Percentiles rank a stretch among this genome's conserved stretches.
Conservation (phyloP, 371 early-diverging fungal genomes). For the Funneliformis caledonium region DNA sequence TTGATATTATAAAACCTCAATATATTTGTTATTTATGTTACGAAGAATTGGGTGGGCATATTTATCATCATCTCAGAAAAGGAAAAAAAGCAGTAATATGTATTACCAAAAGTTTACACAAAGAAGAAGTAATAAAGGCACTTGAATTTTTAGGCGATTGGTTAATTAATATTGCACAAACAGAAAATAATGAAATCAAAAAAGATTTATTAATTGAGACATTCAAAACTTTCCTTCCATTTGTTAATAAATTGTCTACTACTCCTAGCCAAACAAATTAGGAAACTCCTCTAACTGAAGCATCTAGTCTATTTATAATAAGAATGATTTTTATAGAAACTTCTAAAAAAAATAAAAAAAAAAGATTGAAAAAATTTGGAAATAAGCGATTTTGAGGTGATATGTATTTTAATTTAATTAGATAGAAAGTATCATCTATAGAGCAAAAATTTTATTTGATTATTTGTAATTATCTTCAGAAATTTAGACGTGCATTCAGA, state of each 20-base stretch:
- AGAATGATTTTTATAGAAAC: too few relatives aligned
- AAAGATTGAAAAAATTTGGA: neutral
- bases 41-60: neutral
- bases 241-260: neutral
- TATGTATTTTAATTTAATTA: too few relatives aligned
- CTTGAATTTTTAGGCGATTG: too few relatives aligned
- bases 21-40: conserved; percentile 4
- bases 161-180: too few relatives aligned
- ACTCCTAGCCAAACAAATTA: neutral
- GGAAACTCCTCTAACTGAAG: neutral
- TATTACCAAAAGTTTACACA: neutral
- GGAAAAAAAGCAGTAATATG: neutral
- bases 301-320: too few relatives aligned
- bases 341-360: neutral
- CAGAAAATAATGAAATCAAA: too few relatives aligned
- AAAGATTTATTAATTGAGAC: too few relatives aligned
- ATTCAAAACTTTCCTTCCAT: too few relatives aligned
- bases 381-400: too few relatives aligned
- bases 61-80: neutral
- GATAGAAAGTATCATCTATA: too few relatives aligned
- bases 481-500: too few relatives aligned
- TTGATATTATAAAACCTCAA: neutral
- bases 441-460: neutral
- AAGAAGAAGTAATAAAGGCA: neutral
- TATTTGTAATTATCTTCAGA: too few relatives aligned